A percentile compares a stretch with the other conserved stretches of the same genome.
Conservation (phyloP, 495 filamentous ascomycete genomes). For the Massariosphaeria phaeospora region DNA sequence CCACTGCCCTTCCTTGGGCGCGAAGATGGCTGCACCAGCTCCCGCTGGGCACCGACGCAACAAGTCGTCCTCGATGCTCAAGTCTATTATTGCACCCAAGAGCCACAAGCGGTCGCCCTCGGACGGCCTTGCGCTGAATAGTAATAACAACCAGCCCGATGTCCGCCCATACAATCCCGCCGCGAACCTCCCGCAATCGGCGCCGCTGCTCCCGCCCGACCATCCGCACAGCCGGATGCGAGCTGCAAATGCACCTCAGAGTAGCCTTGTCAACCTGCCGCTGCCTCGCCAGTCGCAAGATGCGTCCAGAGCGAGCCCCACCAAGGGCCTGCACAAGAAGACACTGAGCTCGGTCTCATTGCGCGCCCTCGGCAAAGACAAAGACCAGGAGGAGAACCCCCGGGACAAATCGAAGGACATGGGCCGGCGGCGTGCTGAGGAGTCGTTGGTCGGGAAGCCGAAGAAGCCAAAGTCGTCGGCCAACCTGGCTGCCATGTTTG, state of each 20-base stretch:
- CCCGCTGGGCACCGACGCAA: constrained; percentile 36
- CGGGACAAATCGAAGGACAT: constrained; percentile 37
- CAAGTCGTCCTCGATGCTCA: constrained; percentile 54
- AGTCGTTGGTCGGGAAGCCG: constrained; percentile 47
- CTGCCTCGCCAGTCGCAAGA: constrained; percentile 39
- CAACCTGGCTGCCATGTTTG: constrained; percentile 63
- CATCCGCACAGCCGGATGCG: constrained; percentile 26
- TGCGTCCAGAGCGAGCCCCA: constrained; percentile 25
- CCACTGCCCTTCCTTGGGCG: not conserved
- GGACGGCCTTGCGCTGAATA: constrained; percentile 34
- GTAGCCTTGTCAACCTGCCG: constrained; percentile 13
- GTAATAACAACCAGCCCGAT: constrained; percentile 26
- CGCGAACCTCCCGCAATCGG: constrained; percentile 2
- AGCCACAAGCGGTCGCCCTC: constrained; percentile 49
- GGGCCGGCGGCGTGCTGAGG: constrained; percentile 34
- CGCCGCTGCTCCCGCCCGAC: constrained; percentile 31
- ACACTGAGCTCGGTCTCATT: constrained; percentile 63
- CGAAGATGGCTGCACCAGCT: constrained; percentile 14
- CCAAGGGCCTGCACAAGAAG: constrained; percentile 53
- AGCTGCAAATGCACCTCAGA: constrained; percentile 21
- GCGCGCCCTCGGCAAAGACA: constrained; percentile 51
- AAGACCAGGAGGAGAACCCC: constrained; percentile 50
- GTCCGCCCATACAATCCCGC: constrained; percentile 29
- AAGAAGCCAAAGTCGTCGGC: constrained; percentile 84
- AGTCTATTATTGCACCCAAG: constrained; percentile 53